Evolutionary conservation across 805 yeast species (phyloP).

Genomic region (Cephaloascus fragrans): DNA sequence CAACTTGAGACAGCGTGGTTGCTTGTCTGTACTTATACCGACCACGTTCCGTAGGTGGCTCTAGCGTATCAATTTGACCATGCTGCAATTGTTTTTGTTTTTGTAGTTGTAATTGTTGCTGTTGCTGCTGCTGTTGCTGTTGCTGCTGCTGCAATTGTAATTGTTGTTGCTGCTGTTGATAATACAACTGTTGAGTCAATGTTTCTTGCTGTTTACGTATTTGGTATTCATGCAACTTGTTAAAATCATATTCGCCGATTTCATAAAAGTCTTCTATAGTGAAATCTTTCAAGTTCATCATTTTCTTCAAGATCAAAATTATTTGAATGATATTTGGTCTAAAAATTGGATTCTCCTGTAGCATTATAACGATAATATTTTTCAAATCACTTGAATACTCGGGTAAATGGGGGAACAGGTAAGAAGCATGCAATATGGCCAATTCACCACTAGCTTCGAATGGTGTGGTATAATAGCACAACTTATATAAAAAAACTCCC

Average conservation of each 20-base stretch:
- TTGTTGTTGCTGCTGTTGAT: conserved; percentile 29
- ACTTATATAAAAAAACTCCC: conserved; percentile 67
- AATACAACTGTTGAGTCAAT: conserved; percentile 24
- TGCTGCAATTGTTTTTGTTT: conserved; percentile 3
- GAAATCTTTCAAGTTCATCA: conserved; percentile 25
- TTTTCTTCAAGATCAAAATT: conserved; percentile 47
- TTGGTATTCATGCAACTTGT: conserved; percentile 44
- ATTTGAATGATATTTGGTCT: conserved; percentile 89
- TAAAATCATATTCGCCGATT: conserved; percentile 46
- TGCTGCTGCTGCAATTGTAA: conserved; percentile 11
- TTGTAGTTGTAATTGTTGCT: conserved; percentile 4
- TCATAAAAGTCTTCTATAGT: conserved; percentile 35
- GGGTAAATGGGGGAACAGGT: conserved; percentile 66
- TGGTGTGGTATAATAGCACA: conserved; percentile 78
- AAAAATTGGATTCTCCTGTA: conserved; percentile 71
- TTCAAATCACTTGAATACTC: conserved; percentile 61
- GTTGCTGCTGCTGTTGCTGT: conserved; percentile 9
- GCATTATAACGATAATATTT: conserved; percentile 65
- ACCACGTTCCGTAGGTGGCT: conserved; percentile 9
- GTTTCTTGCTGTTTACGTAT: conserved; percentile 22
- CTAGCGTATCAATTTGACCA: conserved; percentile 2
- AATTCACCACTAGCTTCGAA: conserved; percentile 47
- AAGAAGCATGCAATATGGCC: conserved; percentile 79
- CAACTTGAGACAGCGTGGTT: conserved; percentile 2
- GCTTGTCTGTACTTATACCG: conserved; percentile 6